Evolutionary conservation across 192 early-diverging fungal genomes (phyloP), one percentile per base, ranked within the genome.

Genomic region (Entomortierella beljakovae): DNA sequence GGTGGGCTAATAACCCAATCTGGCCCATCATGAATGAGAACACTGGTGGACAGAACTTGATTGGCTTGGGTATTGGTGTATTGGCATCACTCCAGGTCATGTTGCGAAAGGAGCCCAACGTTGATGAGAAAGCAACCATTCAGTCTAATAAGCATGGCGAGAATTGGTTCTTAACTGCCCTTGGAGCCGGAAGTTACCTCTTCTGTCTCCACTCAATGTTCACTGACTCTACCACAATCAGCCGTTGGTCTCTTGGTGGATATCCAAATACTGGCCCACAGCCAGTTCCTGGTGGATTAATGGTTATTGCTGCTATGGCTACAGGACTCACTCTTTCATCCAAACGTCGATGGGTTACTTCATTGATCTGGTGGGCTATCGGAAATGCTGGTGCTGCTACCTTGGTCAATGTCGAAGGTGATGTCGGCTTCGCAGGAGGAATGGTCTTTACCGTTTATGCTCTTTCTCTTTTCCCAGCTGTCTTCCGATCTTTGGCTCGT

Each of bases 21-120:
- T 94, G 93, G 93, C 87, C 92, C n/a, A 91, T 92, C 23, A 93
- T 94, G 92, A 87, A 94, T 57, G 81, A 71, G 46, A 74, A 40
- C 20, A 93, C 88, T 68, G 93, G 93, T 52, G 93, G 93, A 0
- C 84, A 88, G 72, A 94, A 94, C 80, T 70, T 83, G 57, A 73
- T 88, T 1, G 93, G 88, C 18, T 70, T 93, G 31, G 69, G 72
- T 18, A 67, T 94, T 49, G 93, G 89, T 37, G 59, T 90, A 1
- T 63, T 92, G 61, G 88, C 92, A 10, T 80, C 86, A 18, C 50
- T 82, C 20, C 88, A 90, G 54, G 84, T 91, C 7, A 70, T 85
- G 54, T 56, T 89, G 26, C 84, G 90, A 34, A 81, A 74, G 54
- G 74, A 71, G 28, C 68, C 60, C 7, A 52, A 54, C 31, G 28